Base-by-base conservation (phyloP, 1,284 basidiomycete species). In the Xerocomus alliaceus region DNA sequence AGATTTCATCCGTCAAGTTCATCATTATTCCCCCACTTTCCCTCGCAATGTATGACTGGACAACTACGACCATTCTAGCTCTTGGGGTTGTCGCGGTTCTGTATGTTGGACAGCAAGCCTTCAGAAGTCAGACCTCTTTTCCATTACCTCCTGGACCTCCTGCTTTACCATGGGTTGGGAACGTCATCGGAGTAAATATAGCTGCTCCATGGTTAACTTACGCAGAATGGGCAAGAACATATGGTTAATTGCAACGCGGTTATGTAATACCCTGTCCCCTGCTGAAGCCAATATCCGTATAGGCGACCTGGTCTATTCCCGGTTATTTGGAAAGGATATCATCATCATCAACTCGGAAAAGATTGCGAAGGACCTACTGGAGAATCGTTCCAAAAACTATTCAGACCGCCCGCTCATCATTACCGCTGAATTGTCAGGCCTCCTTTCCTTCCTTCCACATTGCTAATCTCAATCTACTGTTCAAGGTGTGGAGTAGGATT, bases 401-500 rank as follows among this genome's bases (percentile, higher is more conserved):
- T 56, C 54, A 4, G 35, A 56, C 28, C 45, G 54, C 3, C 54
- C 54, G 5, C 15, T n/a, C 29, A 2, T 26, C 11, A 39, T 58
- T 20, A 31, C 22, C 6, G 61, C 11, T 7, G 49, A 61, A 11
- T 7, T 61, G 68, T 69, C 4, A 9, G 28, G 46, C 37, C 12
- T 6, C 22, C 3, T 0, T 28, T 31, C 24, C 5, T 48, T 20
- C 4, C n/a, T 32, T 11, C 8, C 9, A n/a, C 41, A 3, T 1
- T 39, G 4, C 24, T 10, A 1, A 31, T 32, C 42, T 52, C 20
- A 48, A 34, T 12, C 4, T 15, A 34, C 10, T 10, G 1, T 22
- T 42, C 35, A 5, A 83, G 80, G 17, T 75, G 76, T 61, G 80
- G 77, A 3, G 69, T 77, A 63, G 71, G 70, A 11, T 80, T 76